phyloP scores from a whole-genome alignment of 2,329 filamentous ascomycete genomes.

The Pyricularia sp. region DNA sequence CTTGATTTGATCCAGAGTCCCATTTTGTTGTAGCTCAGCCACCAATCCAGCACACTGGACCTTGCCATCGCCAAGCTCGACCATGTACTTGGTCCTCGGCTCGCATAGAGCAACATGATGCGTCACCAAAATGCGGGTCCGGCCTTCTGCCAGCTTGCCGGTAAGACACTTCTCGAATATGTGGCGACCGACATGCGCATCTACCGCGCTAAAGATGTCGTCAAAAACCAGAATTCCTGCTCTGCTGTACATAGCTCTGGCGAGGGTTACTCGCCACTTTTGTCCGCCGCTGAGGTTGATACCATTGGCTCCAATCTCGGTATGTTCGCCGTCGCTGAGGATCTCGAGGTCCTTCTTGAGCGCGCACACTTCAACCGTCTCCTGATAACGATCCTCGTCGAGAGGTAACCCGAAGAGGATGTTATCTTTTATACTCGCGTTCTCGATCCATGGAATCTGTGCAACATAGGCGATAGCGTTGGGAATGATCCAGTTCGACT shows the following conservation, averaged over 20 bases:
- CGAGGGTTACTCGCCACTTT: slow-evolving; percentile 73
- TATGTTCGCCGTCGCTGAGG: slow-evolving; percentile 66
- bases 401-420: slow-evolving; percentile 68
- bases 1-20: slow-evolving; percentile 47
- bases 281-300: slow-evolving; percentile 80
- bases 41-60: slow-evolving; percentile 56
- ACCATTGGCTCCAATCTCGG: slow-evolving; percentile 76
- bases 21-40: slow-evolving; percentile 51
- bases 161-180: slow-evolving; percentile 69
- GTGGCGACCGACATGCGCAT: slow-evolving; percentile 71
- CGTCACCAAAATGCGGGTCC: slow-evolving; percentile 72
- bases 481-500: slow-evolving; percentile 58
- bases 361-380: slow-evolving; percentile 64
- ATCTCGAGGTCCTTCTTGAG: slow-evolving; percentile 68
- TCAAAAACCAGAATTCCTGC: slow-evolving; percentile 70
- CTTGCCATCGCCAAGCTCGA: slow-evolving; percentile 61
- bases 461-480: slow-evolving; percentile 65
- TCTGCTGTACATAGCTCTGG: slow-evolving; percentile 69
- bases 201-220: slow-evolving; percentile 76
- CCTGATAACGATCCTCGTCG: slow-evolving; percentile 58
- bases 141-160: slow-evolving; percentile 56
- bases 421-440: slow-evolving; percentile 69
- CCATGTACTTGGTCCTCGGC: slow-evolving; percentile 62
- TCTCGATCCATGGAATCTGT: slow-evolving; percentile 81
- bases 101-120: slow-evolving; percentile 69